Base-by-base conservation (phyloP, 2,329 filamentous ascomycete species). In the Trichoderma atrobrunneum region DNA sequence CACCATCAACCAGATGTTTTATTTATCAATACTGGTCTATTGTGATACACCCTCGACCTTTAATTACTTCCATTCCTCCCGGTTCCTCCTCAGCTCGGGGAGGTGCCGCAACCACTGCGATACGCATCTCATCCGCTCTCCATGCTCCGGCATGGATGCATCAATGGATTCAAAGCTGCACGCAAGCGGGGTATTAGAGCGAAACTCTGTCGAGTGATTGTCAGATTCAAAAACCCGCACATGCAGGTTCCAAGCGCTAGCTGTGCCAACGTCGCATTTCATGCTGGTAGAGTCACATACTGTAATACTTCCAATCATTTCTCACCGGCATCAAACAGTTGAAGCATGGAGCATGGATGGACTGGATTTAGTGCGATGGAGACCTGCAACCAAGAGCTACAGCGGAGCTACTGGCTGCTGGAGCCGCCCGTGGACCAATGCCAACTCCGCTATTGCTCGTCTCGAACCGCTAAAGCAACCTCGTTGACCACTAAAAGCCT, bases 201-300 rank as follows among this genome's bases (percentile, higher is more conserved):
- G 36, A 60, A 48, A 69, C 66, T 61, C 54, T 48, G 54, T 60
- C 12, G 28, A n/a, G 10, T 21, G n/a, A n/a, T 60, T 7, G 56
- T 34, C 16, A 68, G 64, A 67, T 67, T 57, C 56, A 26, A 69
- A 67, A 69, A 18, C 51, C 54, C 24, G 54, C 36, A 59, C 39
- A 61, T 70, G 67, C 57, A 70, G 57, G 56, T 70, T 54, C 57
- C 57, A 51, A 12, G 28, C 30, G 36, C 43, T 70, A 69, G 14
- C 7, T 43, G 14, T 7, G 3, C 21, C n/a, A 30, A 24, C n/a
- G 62, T 48, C 62, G 39, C 48, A 54, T 54, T 24, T 24, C 21
- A 54, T 54, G 48, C 48, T 54, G 48, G 48, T 54, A 51, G 39
- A 24, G 48, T 54, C 48, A 54, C 43, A 51, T 51, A 21, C 39